Percentiles rank a stretch among this genome's conserved stretches.
Conservation (phyloP, 768 basidiomycete genomes). For the Mycena latifolia region DNA sequence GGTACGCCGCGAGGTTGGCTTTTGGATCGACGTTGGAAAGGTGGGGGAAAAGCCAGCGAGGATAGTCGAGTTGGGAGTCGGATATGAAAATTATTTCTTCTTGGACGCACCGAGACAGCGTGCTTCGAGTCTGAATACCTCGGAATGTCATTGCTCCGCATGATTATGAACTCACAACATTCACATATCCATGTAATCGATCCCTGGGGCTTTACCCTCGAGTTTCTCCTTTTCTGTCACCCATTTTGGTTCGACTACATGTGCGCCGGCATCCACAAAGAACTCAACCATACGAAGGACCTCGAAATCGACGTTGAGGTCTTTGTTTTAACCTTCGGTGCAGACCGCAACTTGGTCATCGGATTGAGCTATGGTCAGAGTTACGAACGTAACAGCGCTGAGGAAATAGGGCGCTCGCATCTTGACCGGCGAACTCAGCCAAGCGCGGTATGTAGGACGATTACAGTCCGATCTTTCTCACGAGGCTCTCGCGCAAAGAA, state of each 20-base stretch:
- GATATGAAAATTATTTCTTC: conserved; percentile 28
- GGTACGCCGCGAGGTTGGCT: conserved; percentile 52
- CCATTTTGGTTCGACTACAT: conserved; percentile 31
- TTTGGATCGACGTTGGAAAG: conserved; percentile 31
- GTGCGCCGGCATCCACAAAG: background rate
- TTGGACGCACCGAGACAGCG: background rate
- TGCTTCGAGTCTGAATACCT: background rate
- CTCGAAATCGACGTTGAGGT: conserved; percentile 23
- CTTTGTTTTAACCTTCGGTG: background rate
- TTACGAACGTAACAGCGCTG: background rate
- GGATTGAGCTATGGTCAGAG: background rate
- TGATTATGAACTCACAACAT: too few relatives aligned
- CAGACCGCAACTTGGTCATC: background rate
- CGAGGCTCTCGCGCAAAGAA: too few relatives aligned
- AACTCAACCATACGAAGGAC: conserved; percentile 36
- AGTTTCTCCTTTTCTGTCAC: conserved; percentile 37
- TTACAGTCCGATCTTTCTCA: too few relatives aligned
- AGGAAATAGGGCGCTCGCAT: background rate
- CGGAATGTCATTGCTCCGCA: too few relatives aligned
- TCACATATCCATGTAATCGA: conserved; percentile 34
- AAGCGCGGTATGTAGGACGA: too few relatives aligned
- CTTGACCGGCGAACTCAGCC: too few relatives aligned
- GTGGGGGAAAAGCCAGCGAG: conserved; percentile 8
- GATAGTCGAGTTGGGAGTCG: conserved; percentile 24
- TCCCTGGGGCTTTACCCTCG: conserved; percentile 28